Evolutionary conservation across 768 basidiomycete genomes (phyloP), one percentile per base, ranked within the genome.

Genomic region (Hericium erinaceus): DNA sequence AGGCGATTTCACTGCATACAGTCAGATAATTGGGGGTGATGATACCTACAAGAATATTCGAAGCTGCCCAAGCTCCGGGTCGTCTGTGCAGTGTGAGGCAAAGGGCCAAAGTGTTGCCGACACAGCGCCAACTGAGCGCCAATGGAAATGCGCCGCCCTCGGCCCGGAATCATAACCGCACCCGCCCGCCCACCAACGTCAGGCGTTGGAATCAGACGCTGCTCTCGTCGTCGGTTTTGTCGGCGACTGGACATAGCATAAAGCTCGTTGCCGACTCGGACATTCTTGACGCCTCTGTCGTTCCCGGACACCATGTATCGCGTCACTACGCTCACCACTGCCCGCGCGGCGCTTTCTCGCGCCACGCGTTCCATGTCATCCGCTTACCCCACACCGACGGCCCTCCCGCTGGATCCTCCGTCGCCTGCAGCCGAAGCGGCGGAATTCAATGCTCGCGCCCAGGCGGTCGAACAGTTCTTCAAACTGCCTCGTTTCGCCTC

Each of bases 391-490:
- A 57, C 60, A 24, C 57, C 40, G 26, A 57, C 56, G 44, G 39
- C 61, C 15, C 40, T 90, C 18, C 80, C 83, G 6, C 70, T 87
- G 20, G 74, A 79, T 55, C 78, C 82, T 1, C 89, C 83, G 2
- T 76, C 80, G 10, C 62, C 72, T 1, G 73, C 78, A 26, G 79
- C 79, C 41, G 90, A 92, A 70, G 65, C 74, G 2, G 72, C 75
- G 18, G 73, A 77, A 57, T 87, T 89, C 66, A 73, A 81, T 16
- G 75, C 75, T 20, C 82, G 89, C 13, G 78, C 82, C n/a, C 70
- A 75, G 13, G 80, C 80, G 48, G 78, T 92, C 73, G 71, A 81
- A 16, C 73, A 77, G 2, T 98, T 91, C 80, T 93, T 93, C 69
- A 67, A 76, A 28, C 79, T 77, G 20, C 82, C 92, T 16, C 83